phyloP scores from a whole-genome alignment of 257 asterid genomes.

The Nicotiana knightiana region DNA sequence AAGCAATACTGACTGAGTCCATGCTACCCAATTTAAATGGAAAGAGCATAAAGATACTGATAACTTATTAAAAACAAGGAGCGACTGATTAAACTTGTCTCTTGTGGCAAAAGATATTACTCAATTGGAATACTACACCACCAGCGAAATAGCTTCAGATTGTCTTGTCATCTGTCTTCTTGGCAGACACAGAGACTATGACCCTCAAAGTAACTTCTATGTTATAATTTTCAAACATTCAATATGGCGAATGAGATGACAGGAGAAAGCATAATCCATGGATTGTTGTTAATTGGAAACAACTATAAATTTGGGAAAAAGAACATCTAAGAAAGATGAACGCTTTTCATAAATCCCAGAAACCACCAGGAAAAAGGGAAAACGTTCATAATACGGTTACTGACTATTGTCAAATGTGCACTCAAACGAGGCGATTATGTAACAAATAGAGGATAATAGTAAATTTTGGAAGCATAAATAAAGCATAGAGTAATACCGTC shows the following conservation, averaged over 20 bases:
- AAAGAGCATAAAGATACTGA: not conserved
- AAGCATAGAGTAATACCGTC: constrained; percentile 8
- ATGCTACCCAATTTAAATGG: not conserved
- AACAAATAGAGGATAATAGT: not conserved
- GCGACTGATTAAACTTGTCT: not conserved
- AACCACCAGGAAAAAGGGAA: not conserved
- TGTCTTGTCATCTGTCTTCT: not conserved
- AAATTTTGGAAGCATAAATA: not conserved
- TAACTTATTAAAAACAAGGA: not conserved
- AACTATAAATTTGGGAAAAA: not conserved
- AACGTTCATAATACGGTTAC: not conserved
- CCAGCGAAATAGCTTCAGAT: not conserved
- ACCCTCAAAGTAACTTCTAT: not conserved
- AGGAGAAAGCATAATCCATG: not conserved
- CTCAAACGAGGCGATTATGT: not conserved
- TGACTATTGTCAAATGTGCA: not conserved
- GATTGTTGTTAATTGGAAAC: not conserved
- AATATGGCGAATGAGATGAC: not conserved
- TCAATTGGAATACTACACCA: not conserved
- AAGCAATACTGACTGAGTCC: not conserved
- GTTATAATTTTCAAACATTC: not conserved
- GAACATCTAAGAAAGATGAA: not conserved
- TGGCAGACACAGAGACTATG: not conserved
- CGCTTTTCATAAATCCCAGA: not conserved
- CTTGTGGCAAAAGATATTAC: not conserved